Evolutionary conservation across 768 basidiomycete genomes (phyloP), one percentile per base, ranked within the genome.

Genomic region (Suillus decipiens): DNA sequence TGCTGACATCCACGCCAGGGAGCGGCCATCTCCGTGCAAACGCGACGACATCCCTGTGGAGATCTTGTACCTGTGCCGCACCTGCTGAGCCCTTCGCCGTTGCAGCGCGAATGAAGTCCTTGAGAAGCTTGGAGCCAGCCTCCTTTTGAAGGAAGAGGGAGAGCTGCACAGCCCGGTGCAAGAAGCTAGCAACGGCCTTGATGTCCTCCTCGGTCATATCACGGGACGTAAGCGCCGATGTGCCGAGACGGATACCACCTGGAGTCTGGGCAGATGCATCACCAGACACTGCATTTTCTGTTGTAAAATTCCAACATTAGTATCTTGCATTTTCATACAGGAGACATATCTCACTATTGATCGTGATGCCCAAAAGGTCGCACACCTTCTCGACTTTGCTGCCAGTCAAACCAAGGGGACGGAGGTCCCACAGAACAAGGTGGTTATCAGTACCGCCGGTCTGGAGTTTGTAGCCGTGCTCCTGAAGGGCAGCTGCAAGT

Each of bases 371-470:
- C 76, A 94, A 87, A 58, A 97, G 83, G 75, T 99, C 96, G 77
- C 97, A 97, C 69, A 99, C 87, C 83, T 97, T 98, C 84, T 98
- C 96, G 63, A 99, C 88, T 80, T 99, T 99, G 82, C 89, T 92
- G 57, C 97, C 97, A n/a, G 97, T 98, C 73, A 99, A 80, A 56
- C 93, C 92, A 66, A 97, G 83, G 36, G 97, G 97, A 41, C 97
- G 87, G 65, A 98, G 86, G 73, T 99, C 97, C 96, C 96, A 98
- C 56, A 99, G 90, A 56, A 99, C 89, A 67, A 99, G 88, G 77
- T 99, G 97, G 83, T 93, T 99, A 77, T 99, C 97, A 19, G 95
- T 96, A 64, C 97, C 97, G 62, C 85, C 88, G 15, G 96, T 99
- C 81, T 98, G 96, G 67, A 99, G 92, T 79, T 90, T 94, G 86